These are phyloP conservation scores for Pleurotus cornucopiae DNA, from an alignment of 768 basidiomycete genomes.

Conservation along the genomic window DNA sequence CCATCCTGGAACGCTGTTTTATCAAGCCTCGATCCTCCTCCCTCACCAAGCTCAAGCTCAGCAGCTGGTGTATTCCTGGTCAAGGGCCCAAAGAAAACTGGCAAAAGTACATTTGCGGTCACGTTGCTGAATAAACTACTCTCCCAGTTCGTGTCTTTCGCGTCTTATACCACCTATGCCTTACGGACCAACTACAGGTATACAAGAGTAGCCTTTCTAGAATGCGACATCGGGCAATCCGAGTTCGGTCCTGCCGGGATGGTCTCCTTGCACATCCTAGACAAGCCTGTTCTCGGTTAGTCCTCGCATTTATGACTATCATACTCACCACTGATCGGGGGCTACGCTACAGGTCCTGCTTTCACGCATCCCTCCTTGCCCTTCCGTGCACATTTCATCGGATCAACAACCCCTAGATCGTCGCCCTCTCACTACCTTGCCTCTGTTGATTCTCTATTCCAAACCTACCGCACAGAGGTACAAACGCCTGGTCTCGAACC, in stretches of 20 bases:
- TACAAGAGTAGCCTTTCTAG: slow-evolving; percentile 81
- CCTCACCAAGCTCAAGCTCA: neutral
- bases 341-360: slow-evolving; percentile 59
- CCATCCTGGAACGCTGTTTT: slow-evolving; percentile 36
- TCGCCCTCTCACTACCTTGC: slow-evolving; percentile 75
- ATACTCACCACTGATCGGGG: neutral
- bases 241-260: slow-evolving; percentile 89
- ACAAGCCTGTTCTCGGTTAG: slow-evolving; percentile 66
- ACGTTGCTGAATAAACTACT: slow-evolving; percentile 69
- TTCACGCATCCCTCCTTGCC: slow-evolving; percentile 82
- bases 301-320: neutral
- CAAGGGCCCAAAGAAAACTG: slow-evolving; percentile 81
- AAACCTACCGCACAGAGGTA: slow-evolving; percentile 67
- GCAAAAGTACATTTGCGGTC: slow-evolving; percentile 87
- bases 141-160: slow-evolving; percentile 36
- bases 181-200: slow-evolving; percentile 43
- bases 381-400: slow-evolving; percentile 74
- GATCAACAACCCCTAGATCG: slow-evolving; percentile 71
- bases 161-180: neutral
- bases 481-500: slow-evolving; percentile 36
- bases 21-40: slow-evolving; percentile 9
- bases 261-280: slow-evolving; percentile 74
- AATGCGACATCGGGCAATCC: slow-evolving; percentile 91
- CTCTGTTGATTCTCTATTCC: slow-evolving; percentile 60
- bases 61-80: slow-evolving; percentile 49